Conservation (phyloP, 2,329 filamentous ascomycete species). For the Talaromyces albobiverticillius region DNA sequence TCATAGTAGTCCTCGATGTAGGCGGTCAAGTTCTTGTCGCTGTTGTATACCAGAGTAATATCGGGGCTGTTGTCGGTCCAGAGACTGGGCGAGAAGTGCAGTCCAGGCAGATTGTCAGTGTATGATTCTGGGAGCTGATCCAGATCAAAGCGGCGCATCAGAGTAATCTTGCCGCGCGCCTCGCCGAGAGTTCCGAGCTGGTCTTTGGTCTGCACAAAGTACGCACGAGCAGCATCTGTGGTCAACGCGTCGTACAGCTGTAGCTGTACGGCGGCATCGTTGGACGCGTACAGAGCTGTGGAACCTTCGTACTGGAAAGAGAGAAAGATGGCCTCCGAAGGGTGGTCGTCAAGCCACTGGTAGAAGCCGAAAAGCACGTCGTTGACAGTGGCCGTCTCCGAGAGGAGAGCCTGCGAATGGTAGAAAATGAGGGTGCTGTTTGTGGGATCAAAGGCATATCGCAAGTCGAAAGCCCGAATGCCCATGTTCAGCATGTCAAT, state of each 20-base stretch:
- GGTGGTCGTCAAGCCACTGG: slow-evolving; percentile 48
- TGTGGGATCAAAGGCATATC: slow-evolving; percentile 49
- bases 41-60: slow-evolving; percentile 45
- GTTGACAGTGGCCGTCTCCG: slow-evolving; percentile 42
- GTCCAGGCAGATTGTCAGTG: slow-evolving; percentile 39
- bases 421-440: slow-evolving; percentile 49
- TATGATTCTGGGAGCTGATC: slow-evolving; percentile 35
- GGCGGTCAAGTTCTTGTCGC: slow-evolving; percentile 34
- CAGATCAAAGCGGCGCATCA: slow-evolving; percentile 48
- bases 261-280: slow-evolving; percentile 37
- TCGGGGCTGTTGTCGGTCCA: slow-evolving; percentile 46
- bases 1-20: slow-evolving; percentile 53
- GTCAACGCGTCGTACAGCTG: slow-evolving; percentile 40
- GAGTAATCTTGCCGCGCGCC: slow-evolving; percentile 38
- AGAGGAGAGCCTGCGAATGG: slow-evolving; percentile 46
- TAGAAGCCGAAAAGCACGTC: slow-evolving; percentile 50
- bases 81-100: slow-evolving; percentile 45
- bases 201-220: slow-evolving; percentile 38
- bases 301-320: slow-evolving; percentile 48
- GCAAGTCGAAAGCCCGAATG: slow-evolving; percentile 51
- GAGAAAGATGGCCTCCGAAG: slow-evolving; percentile 45
- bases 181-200: slow-evolving; percentile 35
- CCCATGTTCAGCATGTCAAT: slow-evolving; percentile 44
- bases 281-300: slow-evolving; percentile 18
- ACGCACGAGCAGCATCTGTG: slow-evolving; percentile 35